Percentiles rank a stretch among this genome's conserved stretches.
phyloP scores from a whole-genome alignment of 495 filamentous ascomycete genomes.

The Aspergillus incahuasiensis region DNA sequence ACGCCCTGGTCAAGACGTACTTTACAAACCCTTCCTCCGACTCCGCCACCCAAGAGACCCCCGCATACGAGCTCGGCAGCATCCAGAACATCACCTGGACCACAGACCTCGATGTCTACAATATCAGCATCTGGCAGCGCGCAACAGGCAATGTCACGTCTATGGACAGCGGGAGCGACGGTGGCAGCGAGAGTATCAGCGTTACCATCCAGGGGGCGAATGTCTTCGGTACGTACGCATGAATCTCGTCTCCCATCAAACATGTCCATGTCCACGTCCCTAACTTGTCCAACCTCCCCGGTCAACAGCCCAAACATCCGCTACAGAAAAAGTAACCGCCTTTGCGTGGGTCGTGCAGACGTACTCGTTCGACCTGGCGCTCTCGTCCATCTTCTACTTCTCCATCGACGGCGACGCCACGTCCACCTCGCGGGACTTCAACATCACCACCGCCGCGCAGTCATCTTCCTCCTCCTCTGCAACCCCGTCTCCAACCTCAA shows the following conservation, averaged over 20 bases:
- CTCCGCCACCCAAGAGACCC: background rate
- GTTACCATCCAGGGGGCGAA: background rate
- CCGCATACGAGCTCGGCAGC: background rate
- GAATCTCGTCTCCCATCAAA: too few species aligned
- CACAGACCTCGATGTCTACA: background rate
- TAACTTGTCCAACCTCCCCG: too few species aligned
- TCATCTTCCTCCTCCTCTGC: background rate
- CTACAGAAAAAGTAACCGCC: background rate
- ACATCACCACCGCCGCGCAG: background rate
- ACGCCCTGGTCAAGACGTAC: background rate
- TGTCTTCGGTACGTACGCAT: conserved; percentile 4
- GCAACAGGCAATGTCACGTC: background rate
- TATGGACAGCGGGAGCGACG: background rate
- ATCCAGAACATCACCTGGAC: conserved; percentile 1
- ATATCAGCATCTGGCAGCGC: conserved; percentile 7
- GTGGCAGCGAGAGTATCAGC: background rate
- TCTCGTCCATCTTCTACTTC: conserved; percentile 1
- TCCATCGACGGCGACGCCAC: background rate
- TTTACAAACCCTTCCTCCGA: background rate
- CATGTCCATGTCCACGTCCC: too few species aligned
- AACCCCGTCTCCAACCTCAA: background rate
- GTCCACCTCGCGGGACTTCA: background rate
- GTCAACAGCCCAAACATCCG: conserved; percentile 3
- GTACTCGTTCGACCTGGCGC: conserved; percentile 1
- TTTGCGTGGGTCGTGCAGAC: conserved; percentile 11